Percentiles rank a stretch among this genome's conserved stretches.
These are phyloP conservation scores for Coemansia sp. DNA, from an alignment of 192 early-diverging fungal species.

Conservation along the genomic window DNA sequence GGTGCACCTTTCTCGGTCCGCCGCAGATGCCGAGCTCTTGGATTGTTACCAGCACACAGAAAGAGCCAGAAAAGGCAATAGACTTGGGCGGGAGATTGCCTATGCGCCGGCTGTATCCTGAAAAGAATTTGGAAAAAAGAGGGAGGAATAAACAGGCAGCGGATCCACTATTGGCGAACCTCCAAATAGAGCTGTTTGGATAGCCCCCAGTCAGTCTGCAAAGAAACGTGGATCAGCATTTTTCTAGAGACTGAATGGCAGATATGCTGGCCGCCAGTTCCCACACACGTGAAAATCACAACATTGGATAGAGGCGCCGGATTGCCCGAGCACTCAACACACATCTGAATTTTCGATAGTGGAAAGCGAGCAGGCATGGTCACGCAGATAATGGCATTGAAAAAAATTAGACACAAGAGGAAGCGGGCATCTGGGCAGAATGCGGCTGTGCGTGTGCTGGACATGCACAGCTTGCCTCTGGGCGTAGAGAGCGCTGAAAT, in stretches of 20 bases:
- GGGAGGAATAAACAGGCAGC: no score
- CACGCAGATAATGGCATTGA: neutral
- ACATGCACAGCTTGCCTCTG: neutral
- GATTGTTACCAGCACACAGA: no score
- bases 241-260: no score
- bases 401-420: neutral
- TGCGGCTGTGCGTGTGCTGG: neutral
- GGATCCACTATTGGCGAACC: no score
- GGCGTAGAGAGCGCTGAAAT: neutral
- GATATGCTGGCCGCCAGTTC: neutral
- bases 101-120: no score
- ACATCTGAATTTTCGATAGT: constrained; percentile 1
- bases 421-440: neutral
- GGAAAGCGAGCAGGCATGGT: neutral
- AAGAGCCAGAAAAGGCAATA: no score
- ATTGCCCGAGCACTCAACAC: neutral
- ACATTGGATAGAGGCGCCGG: neutral
- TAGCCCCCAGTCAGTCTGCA: neutral
- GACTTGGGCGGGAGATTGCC: no score
- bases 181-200: no score
- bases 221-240: constrained; percentile 1
- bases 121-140: no score
- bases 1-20: neutral
- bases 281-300: neutral
- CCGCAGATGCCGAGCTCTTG: no score